These are phyloP conservation scores for Exophiala lecanii-corni DNA, from an alignment of 2,329 filamentous ascomycete genomes.

Conservation along the genomic window DNA sequence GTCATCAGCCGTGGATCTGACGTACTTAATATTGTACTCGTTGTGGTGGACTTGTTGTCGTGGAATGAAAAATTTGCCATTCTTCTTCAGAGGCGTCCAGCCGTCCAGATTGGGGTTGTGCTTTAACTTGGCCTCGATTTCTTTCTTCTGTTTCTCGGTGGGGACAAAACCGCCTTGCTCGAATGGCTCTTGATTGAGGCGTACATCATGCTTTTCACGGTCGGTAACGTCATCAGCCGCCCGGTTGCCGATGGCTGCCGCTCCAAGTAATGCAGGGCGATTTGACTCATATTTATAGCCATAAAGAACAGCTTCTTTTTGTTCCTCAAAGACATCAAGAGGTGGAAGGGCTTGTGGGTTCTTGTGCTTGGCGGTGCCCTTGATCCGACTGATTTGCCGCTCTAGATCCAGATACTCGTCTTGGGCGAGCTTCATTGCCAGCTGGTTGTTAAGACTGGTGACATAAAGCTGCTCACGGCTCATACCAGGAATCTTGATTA, in stretches of 20 bases:
- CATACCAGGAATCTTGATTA: constrained; percentile 17
- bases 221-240: constrained; percentile 23
- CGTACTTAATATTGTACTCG: constrained; percentile 24
- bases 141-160: constrained; percentile 38
- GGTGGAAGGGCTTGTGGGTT: constrained; percentile 43
- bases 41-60: constrained; percentile 20
- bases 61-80: constrained; percentile 28
- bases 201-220: constrained; percentile 32
- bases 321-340: constrained; percentile 51
- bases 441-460: constrained; percentile 51
- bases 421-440: constrained; percentile 52
- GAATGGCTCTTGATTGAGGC: constrained; percentile 54
- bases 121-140: constrained; percentile 35
- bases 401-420: constrained; percentile 53
- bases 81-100: constrained; percentile 35
- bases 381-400: constrained; percentile 45
- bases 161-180: constrained; percentile 47
- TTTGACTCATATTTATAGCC: constrained; percentile 55
- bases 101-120: constrained; percentile 36
- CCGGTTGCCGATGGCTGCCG: constrained; percentile 32
- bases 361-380: constrained; percentile 48
- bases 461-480: constrained; percentile 42
- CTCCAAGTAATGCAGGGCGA: constrained; percentile 21
- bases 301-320: constrained; percentile 58
- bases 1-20: constrained; percentile 20